Percentiles rank a stretch among this genome's conserved stretches.
Evolutionary conservation across 768 basidiomycete genomes (phyloP).

Genomic region (Krasilnikovozyma curviuscula): DNA sequence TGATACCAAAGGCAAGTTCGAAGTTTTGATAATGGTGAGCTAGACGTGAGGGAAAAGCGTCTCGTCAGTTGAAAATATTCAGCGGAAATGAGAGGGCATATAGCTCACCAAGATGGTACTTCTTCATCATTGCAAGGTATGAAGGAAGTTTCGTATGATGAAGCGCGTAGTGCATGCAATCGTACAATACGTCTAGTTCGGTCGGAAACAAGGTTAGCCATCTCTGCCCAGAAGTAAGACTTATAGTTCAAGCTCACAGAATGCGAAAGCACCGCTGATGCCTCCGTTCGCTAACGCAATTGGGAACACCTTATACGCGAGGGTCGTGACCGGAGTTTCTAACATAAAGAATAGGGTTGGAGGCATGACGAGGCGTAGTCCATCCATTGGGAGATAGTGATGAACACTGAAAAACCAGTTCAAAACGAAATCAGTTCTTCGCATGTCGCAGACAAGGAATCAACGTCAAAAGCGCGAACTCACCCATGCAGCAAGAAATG

Average conservation of each 20-base stretch:
- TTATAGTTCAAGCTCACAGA: slow-evolving; percentile 25
- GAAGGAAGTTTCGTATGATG: slow-evolving; percentile 72
- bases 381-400: slow-evolving; percentile 84
- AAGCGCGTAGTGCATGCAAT: slow-evolving; percentile 82
- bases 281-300: slow-evolving; percentile 71
- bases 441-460: no score
- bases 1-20: slow-evolving; percentile 91
- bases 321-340: slow-evolving; percentile 65
- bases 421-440: no score
- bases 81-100: slow-evolving; percentile 30
- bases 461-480: no score
- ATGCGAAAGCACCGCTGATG: slow-evolving; percentile 63
- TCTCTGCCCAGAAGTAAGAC: neutral
- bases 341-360: slow-evolving; percentile 59
- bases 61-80: no score
- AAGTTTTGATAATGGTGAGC: slow-evolving; percentile 33
- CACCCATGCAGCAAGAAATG: slow-evolving; percentile 90
- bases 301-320: slow-evolving; percentile 69
- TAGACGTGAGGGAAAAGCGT: neutral
- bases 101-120: slow-evolving; percentile 92
- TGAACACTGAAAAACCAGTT: no score
- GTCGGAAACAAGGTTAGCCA: slow-evolving; percentile 4
- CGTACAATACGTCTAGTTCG: slow-evolving; percentile 54
- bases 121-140: slow-evolving; percentile 83
- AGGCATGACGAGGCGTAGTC: slow-evolving; percentile 91